phyloP scores from a whole-genome alignment of 768 basidiomycete genomes.

The Pholiota molesta region DNA sequence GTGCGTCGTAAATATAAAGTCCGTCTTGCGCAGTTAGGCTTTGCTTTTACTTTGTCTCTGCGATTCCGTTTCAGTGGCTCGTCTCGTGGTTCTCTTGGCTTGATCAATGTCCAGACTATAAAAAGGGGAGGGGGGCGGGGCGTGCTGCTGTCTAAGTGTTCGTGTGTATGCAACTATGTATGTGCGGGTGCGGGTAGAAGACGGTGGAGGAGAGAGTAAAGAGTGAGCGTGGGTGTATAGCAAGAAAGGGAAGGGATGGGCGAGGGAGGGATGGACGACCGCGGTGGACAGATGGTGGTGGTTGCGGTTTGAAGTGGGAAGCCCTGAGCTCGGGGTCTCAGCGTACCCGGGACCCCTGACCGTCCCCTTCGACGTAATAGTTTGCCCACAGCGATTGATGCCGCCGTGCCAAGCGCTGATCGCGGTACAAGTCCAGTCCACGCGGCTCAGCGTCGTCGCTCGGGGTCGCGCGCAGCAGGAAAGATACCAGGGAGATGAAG shows the following conservation, averaged over 20 bases:
- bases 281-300: slow-evolving; percentile 18
- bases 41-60: background rate
- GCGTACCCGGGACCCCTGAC: slow-evolving; percentile 26
- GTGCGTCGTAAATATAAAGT: slow-evolving; percentile 11
- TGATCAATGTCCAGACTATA: background rate
- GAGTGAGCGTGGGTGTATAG: too few relatives aligned
- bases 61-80: background rate
- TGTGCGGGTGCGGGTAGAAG: background rate
- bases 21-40: slow-evolving; percentile 4
- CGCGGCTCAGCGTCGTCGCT: too few relatives aligned
- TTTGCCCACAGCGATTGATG: too few relatives aligned
- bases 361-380: background rate
- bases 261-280: slow-evolving; percentile 1
- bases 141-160: background rate
- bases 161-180: slow-evolving; percentile 4
- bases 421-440: too few relatives aligned
- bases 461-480: too few relatives aligned
- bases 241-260: background rate
- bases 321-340: slow-evolving; percentile 26
- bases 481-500: too few relatives aligned
- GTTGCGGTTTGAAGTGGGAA: slow-evolving; percentile 21
- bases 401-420: too few relatives aligned
- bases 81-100: background rate
- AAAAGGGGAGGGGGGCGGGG: background rate
- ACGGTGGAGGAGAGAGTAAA: background rate